Percentiles rank a stretch among this genome's conserved stretches.
These are phyloP conservation scores for Blastosporella zonata DNA, from an alignment of 1,284 basidiomycete species.

Conservation along the genomic window DNA sequence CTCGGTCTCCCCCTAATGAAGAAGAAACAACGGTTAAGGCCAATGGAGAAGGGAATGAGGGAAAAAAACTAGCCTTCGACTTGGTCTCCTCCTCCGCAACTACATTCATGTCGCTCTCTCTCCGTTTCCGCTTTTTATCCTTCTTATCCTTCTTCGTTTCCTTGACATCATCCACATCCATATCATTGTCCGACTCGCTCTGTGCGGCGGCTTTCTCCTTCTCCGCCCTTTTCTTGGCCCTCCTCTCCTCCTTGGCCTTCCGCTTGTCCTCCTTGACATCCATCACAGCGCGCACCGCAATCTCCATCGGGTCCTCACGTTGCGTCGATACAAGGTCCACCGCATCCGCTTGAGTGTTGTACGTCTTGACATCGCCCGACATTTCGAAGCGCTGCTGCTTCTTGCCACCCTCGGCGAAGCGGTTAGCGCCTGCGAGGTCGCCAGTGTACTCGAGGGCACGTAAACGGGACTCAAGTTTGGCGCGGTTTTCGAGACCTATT, in stretches of 20 bases:
- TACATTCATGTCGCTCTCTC: constrained; percentile 52
- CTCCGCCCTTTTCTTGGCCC: constrained; percentile 63
- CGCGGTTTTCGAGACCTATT: constrained; percentile 90
- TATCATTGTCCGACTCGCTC: constrained; percentile 39
- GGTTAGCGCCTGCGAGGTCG: constrained; percentile 65
- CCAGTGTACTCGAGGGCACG: constrained; percentile 84
- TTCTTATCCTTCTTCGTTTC: constrained; percentile 48
- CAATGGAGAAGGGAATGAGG: constrained; percentile 5
- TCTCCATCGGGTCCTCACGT: constrained; percentile 64
- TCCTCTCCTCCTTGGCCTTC: constrained; percentile 77
- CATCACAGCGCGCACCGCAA: constrained; percentile 61
- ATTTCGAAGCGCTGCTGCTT: constrained; percentile 80
- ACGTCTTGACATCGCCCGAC: constrained; percentile 71
- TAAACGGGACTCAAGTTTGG: constrained; percentile 92
- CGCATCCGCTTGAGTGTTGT: constrained; percentile 80
- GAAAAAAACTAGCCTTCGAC: constrained; percentile 40
- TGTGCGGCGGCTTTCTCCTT: constrained; percentile 49
- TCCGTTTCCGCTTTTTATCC: constrained; percentile 70
- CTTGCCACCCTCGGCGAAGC: constrained; percentile 61
- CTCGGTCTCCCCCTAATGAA: constrained; percentile 57
- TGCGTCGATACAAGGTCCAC: constrained; percentile 82
- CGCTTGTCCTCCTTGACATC: constrained; percentile 80
- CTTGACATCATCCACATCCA: constrained; percentile 49
- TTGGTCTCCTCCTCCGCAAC: constrained; percentile 37
- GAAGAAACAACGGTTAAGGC: constrained; percentile 4